Evolutionary conservation across 192 early-diverging fungal species (phyloP), one percentile per base, ranked within the genome.

Genomic region (Coemansia sp.): DNA sequence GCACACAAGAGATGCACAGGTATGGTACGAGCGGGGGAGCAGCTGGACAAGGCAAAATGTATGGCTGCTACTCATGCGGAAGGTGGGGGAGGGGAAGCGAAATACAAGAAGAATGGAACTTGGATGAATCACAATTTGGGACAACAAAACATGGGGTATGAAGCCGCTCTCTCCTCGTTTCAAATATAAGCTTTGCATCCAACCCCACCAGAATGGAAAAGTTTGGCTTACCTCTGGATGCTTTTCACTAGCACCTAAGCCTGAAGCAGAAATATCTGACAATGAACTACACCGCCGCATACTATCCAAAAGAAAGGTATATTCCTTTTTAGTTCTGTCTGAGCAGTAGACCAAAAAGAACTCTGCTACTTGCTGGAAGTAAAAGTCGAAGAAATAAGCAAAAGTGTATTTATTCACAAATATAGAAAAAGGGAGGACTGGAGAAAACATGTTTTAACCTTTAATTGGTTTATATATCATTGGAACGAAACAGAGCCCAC

Each of bases 371-470:
- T 26, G 13, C 2, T 25, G 9, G 25, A 51, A 12, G 9, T 1
- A 12, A 23, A 26, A 25, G 48, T 51, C 23, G 8, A 26, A 51
- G 25, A 51, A 26, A 28, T 7, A 26, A 25, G 5, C 43, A 51
- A 51, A 51, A 51, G 2, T 7, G 23, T 12, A 51, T 12, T 9
- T 26, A 8, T 10, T 51, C 0, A 12, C 21, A 51, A 10, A 51
- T 2, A 26, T 12, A 45, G 25, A 56, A n/a, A 56, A 55, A 55
- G 12, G 13, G 31, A 30, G 40, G 20, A 63, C 30, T 49, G 48
- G 23, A 63, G 48, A 29, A 25, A 48, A 48, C 46, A 43, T n/a
- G n/a, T n/a, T n/a, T n/a, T n/a, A 18, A 43, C 40, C 40, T 43
- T 16, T 16, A 18, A 13, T 43, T 13, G 4, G 40, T 13, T 18